Evolutionary conservation across 345 rosid genomes (phyloP).

Genomic region (Bretschneidera sinensis): DNA sequence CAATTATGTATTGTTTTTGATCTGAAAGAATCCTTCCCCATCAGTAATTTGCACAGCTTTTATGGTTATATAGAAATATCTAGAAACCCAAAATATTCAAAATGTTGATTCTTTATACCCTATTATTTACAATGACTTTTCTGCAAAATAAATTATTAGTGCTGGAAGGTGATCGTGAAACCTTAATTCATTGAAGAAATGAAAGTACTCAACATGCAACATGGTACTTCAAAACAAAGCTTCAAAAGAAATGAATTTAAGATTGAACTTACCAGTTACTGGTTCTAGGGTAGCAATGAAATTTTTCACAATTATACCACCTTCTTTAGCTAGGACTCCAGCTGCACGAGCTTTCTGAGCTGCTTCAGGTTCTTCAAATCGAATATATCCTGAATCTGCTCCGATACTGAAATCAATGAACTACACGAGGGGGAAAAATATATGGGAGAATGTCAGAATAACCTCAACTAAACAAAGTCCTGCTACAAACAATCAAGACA

Average conservation of each 20-base stretch:
- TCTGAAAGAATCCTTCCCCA: too few species aligned
- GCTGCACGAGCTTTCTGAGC: constrained; percentile 95
- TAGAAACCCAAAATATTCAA: not conserved
- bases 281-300: constrained; percentile 74
- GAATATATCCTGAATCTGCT: constrained; percentile 62
- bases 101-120: not conserved
- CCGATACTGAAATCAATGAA: constrained; percentile 88
- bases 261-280: constrained; percentile 58
- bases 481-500: constrained; percentile 5
- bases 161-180: not conserved
- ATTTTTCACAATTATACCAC: constrained; percentile 74
- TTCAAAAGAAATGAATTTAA: constrained; percentile 4
- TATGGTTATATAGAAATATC: too few species aligned
- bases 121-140: not conserved
- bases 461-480: too few species aligned
- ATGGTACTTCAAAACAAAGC: not conserved
- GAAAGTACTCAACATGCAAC: not conserved
- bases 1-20: too few species aligned
- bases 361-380: constrained; percentile 87
- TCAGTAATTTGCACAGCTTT: too few species aligned
- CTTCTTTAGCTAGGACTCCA: constrained; percentile 82
- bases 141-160: not conserved
- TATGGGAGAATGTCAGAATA: not conserved
- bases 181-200: not conserved
- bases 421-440: constrained; percentile 29